Evolutionary conservation across 2,329 filamentous ascomycete species (phyloP).

Genomic region (Amauroascus verrucosus): DNA sequence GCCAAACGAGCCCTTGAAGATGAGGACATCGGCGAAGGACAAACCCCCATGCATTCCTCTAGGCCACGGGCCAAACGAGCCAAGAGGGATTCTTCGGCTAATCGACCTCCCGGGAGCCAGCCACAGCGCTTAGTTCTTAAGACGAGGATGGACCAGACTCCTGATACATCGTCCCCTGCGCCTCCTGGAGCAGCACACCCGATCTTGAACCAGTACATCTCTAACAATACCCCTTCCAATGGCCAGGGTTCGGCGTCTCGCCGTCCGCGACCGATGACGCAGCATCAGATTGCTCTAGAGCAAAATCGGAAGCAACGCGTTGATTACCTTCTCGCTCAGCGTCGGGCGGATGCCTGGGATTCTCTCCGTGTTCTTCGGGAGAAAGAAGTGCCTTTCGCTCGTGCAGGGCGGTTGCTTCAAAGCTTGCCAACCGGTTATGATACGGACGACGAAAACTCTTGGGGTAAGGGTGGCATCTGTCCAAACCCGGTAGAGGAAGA

Average conservation of each 20-base stretch:
- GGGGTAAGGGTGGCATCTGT: constrained; percentile 36
- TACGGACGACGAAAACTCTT: constrained; percentile 37
- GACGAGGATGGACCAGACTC: constrained; percentile 36
- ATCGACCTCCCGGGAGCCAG: constrained; percentile 26
- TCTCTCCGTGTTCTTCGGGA: constrained; percentile 31
- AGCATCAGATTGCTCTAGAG: constrained; percentile 42
- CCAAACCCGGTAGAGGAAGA: constrained; percentile 36
- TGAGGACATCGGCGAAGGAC: constrained; percentile 26
- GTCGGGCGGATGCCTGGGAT: constrained; percentile 31
- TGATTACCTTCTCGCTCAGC: constrained; percentile 38
- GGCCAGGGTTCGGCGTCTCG: constrained; percentile 25
- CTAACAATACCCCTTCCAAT: constrained; percentile 23
- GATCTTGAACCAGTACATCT: constrained; percentile 34
- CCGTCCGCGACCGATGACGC: constrained; percentile 40
- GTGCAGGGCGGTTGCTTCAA: constrained; percentile 34
- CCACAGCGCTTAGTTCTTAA: constrained; percentile 34
- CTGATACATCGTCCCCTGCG: constrained; percentile 35
- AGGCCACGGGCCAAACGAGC: constrained; percentile 33
- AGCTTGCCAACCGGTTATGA: constrained; percentile 38
- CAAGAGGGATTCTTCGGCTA: constrained; percentile 31
- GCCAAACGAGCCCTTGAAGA: constrained; percentile 29
- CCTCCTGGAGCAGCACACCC: constrained; percentile 36
- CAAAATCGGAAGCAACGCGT: constrained; percentile 41
- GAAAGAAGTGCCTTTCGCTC: constrained; percentile 31
- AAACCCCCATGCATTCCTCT: constrained; percentile 29